Evolutionary conservation across 306 rosid genomes (phyloP).

Genomic region (Cucurbita ficifolia): DNA sequence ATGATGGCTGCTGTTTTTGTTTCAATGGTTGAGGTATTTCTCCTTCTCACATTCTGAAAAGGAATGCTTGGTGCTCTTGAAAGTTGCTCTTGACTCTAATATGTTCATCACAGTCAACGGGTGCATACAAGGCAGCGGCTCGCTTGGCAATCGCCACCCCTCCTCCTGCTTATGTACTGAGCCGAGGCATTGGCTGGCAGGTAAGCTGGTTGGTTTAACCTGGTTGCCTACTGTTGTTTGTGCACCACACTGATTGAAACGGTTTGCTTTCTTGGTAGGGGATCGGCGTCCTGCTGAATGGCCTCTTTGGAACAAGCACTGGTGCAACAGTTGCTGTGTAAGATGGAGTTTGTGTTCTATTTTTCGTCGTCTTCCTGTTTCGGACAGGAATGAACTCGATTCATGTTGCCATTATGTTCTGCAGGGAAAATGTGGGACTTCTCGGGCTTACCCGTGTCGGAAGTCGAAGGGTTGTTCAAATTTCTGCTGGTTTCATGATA

Average conservation of each 20-base stretch:
- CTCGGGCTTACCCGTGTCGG: slow-evolving; percentile 95
- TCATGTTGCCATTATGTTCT: slow-evolving; percentile 9
- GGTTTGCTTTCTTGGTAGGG: slow-evolving; percentile 34
- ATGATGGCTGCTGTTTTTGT: slow-evolving; percentile 93
- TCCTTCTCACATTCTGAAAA: neutral
- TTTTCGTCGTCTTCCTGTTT: neutral
- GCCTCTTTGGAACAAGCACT: slow-evolving; percentile 74
- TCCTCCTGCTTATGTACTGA: slow-evolving; percentile 92
- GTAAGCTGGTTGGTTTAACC: slow-evolving; percentile 19
- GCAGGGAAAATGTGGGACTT: slow-evolving; percentile 94
- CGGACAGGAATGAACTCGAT: slow-evolving; percentile 7
- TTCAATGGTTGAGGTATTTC: slow-evolving; percentile 92
- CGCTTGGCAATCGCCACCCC: slow-evolving; percentile 95
- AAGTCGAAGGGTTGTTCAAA: slow-evolving; percentile 91
- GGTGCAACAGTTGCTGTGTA: slow-evolving; percentile 98
- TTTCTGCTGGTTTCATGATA: slow-evolving; percentile 94
- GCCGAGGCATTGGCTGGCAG: slow-evolving; percentile 99
- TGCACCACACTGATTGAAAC: neutral
- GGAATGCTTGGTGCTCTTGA: neutral
- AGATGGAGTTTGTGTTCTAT: slow-evolving; percentile 13
- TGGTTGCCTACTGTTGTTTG: neutral
- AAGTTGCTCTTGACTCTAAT: neutral
- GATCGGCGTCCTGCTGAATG: slow-evolving; percentile 69
- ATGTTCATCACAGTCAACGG: slow-evolving; percentile 60
- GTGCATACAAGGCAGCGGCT: slow-evolving; percentile 80